Conservation (phyloP, 1,284 basidiomycete genomes). For the Athelia psychrophila region DNA sequence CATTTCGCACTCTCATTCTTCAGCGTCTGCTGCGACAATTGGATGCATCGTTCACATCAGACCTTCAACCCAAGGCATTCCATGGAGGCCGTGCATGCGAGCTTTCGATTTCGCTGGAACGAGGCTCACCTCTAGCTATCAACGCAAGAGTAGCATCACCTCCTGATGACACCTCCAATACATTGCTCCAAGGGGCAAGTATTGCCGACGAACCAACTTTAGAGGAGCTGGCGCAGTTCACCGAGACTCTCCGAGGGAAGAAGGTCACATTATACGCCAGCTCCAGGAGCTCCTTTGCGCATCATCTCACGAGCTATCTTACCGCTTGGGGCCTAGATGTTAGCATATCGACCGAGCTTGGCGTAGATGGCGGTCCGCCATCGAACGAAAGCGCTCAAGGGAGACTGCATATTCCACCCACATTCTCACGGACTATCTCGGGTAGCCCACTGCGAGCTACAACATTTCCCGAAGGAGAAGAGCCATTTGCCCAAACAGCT, state of each 20-base stretch:
- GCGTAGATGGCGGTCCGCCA: constrained; percentile 34
- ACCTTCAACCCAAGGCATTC: constrained; percentile 39
- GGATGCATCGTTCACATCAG: constrained; percentile 55
- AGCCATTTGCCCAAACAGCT: constrained; percentile 2
- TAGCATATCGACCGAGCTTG: constrained; percentile 63
- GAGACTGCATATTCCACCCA: neutral
- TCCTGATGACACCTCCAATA: constrained; percentile 43
- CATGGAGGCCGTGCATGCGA: constrained; percentile 51
- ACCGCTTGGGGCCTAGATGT: constrained; percentile 95
- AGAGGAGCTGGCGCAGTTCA: constrained; percentile 74
- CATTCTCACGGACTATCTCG: neutral
- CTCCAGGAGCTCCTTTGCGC: constrained; percentile 81
- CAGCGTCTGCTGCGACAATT: constrained; percentile 66
- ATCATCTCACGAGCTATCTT: constrained; percentile 87
- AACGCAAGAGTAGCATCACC: constrained; percentile 27
- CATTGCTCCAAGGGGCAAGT: neutral
- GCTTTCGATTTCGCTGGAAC: constrained; percentile 51
- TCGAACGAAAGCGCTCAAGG: neutral
- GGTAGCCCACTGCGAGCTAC: neutral
- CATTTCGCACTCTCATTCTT: constrained; percentile 61
- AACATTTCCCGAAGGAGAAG: neutral
- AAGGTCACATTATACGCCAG: constrained; percentile 81
- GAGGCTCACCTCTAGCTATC: constrained; percentile 37
- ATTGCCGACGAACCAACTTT: constrained; percentile 71
- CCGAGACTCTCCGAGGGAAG: constrained; percentile 78